Evolutionary conservation across 2,329 filamentous ascomycete genomes (phyloP).

Genomic region (Diaporthe eres): DNA sequence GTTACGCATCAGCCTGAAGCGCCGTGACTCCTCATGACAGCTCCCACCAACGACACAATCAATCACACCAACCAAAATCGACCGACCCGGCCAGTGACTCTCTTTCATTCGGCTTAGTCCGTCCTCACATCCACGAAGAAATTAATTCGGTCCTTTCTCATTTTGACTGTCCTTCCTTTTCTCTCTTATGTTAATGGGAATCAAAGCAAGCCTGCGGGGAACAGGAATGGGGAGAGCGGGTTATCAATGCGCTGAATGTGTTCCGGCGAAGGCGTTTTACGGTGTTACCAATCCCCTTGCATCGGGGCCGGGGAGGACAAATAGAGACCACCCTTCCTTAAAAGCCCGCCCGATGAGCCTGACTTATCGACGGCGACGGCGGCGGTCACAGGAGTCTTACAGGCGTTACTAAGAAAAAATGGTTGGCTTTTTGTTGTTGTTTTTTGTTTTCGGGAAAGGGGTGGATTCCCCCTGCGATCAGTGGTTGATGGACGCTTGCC

Average conservation of each 20-base stretch:
- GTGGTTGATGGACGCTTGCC: not conserved
- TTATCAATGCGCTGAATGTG: not conserved
- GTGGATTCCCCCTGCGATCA: not conserved
- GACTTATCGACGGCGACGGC: not conserved
- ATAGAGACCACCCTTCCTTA: too few species aligned
- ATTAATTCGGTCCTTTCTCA: not conserved
- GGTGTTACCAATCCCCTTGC: not conserved
- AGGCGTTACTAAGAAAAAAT: slow-evolving; percentile 9
- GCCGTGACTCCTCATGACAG: slow-evolving; percentile 27
- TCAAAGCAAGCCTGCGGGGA: not conserved
- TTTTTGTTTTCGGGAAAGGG: not conserved
- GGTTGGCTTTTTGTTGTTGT: not conserved
- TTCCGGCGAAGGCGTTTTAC: slow-evolving; percentile 26
- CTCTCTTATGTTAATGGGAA: not conserved
- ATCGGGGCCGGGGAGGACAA: not conserved
- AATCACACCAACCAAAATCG: not conserved
- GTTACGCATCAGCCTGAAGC: slow-evolving; percentile 31
- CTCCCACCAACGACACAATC: not conserved
- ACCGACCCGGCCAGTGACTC: not conserved
- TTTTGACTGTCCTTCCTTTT: not conserved
- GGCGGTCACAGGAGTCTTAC: not conserved
- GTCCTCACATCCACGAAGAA: not conserved
- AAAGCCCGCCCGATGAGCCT: not conserved
- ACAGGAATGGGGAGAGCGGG: not conserved
- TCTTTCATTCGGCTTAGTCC: not conserved